These are phyloP conservation scores for Populus pruinosa DNA, from an alignment of 345 rosid genomes.

Conservation along the genomic window DNA sequence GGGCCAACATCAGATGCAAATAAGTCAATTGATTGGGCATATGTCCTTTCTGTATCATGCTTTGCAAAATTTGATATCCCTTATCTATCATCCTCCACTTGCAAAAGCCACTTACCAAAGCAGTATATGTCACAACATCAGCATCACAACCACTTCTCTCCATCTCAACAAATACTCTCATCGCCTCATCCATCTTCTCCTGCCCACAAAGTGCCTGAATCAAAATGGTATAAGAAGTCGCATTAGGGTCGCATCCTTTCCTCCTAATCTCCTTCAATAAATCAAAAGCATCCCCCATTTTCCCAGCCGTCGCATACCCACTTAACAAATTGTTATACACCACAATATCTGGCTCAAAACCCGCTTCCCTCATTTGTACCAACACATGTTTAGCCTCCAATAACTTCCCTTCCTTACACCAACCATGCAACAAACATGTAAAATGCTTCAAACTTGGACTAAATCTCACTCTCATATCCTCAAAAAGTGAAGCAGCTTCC, in stretches of 20 bases:
- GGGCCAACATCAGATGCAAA: constrained; percentile 72
- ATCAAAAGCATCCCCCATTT: constrained; percentile 69
- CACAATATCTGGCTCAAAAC: constrained; percentile 75
- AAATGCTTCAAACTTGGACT: constrained; percentile 53
- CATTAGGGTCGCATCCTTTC: constrained; percentile 61
- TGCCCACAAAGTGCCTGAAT: constrained; percentile 67
- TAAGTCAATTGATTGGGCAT: constrained; percentile 57
- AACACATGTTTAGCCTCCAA: constrained; percentile 79
- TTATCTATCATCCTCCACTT: constrained; percentile 59
- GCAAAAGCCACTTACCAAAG: constrained; percentile 82
- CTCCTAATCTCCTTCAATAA: constrained; percentile 76
- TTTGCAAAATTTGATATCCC: constrained; percentile 55
- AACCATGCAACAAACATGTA: constrained; percentile 73
- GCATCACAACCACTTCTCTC: constrained; percentile 65
- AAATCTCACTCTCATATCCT: constrained; percentile 67
- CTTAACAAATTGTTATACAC: constrained; percentile 67
- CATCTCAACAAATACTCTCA: constrained; percentile 69
- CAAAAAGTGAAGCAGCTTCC: constrained; percentile 79
- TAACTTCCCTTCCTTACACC: constrained; percentile 90
- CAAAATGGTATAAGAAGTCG: constrained; percentile 61
- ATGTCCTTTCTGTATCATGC: constrained; percentile 54
- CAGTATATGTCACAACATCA: constrained; percentile 64
- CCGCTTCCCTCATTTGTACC: constrained; percentile 83
- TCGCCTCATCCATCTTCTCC: constrained; percentile 78
- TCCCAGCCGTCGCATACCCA: constrained; percentile 62